phyloP scores from a whole-genome alignment of 1,284 basidiomycete species.

The Ceratobasidium sp. region DNA sequence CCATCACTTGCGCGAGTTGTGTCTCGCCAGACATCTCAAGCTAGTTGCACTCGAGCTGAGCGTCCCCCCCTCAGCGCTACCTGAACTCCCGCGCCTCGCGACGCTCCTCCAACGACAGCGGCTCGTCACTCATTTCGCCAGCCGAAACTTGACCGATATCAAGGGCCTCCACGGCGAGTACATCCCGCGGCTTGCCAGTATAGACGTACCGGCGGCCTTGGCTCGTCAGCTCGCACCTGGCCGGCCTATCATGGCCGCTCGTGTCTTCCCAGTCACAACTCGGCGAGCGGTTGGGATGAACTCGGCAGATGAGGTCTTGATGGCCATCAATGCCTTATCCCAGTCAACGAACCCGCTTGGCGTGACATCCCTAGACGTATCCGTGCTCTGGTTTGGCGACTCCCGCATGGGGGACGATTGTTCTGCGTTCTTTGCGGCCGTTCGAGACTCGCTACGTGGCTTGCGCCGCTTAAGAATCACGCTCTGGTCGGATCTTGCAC shows the following conservation, averaged over 20 bases:
- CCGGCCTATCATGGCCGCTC: constrained; percentile 23
- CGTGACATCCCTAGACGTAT: constrained; percentile 14
- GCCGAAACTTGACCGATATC: constrained; percentile 37
- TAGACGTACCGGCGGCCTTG: constrained; percentile 28
- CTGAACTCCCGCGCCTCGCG: constrained; percentile 21
- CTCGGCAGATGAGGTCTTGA: constrained; percentile 27
- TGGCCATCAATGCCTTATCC: constrained; percentile 30
- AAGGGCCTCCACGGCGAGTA: not conserved
- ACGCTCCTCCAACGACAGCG: constrained; percentile 21
- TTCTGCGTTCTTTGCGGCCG: constrained; percentile 21
- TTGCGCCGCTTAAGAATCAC: constrained; percentile 21
- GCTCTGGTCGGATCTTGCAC: constrained; percentile 27
- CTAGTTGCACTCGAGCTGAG: constrained; percentile 28
- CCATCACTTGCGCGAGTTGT: constrained; percentile 6
- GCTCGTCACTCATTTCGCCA: constrained; percentile 32
- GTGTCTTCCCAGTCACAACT: constrained; percentile 18
- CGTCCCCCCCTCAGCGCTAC: constrained; percentile 27
- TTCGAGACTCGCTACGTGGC: constrained; percentile 21
- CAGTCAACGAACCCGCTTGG: constrained; percentile 23
- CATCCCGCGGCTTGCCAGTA: constrained; percentile 25
- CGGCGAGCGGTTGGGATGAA: constrained; percentile 10
- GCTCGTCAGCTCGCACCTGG: constrained; percentile 32
- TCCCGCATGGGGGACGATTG: constrained; percentile 32
- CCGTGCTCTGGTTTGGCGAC: constrained; percentile 21
- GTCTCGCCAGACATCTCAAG: constrained; percentile 10